Conservation (phyloP, 2,329 filamentous ascomycete species). For the Hortaea werneckii region DNA sequence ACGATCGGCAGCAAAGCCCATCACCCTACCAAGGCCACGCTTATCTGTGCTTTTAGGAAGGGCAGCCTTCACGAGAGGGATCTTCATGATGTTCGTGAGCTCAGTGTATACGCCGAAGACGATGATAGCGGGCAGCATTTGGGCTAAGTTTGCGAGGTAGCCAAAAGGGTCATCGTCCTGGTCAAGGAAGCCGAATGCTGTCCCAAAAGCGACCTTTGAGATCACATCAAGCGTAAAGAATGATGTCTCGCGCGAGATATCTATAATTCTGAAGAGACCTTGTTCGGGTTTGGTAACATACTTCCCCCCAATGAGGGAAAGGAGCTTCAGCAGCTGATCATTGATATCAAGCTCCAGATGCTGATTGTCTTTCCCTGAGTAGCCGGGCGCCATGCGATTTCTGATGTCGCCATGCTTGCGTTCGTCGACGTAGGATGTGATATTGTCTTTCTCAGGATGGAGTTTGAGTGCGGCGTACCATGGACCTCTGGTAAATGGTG, state of each 20-base stretch:
- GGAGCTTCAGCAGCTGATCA: conserved; percentile 23
- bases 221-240: conserved; percentile 35
- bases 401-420: conserved; percentile 28
- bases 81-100: conserved; percentile 31
- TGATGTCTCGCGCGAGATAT: conserved; percentile 26
- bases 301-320: conserved; percentile 24
- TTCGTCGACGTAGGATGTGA: conserved; percentile 30
- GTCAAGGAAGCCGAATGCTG: conserved; percentile 41
- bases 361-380: conserved; percentile 31
- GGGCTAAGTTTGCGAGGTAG: conserved; percentile 37
- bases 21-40: conserved; percentile 28
- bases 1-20: conserved; percentile 36
- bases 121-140: conserved; percentile 35
- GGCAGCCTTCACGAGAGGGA: conserved; percentile 32
- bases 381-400: conserved; percentile 28
- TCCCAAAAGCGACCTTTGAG: conserved; percentile 31
- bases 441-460: conserved; percentile 31
- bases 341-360: conserved; percentile 30
- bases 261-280: conserved; percentile 22
- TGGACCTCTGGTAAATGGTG: conserved; percentile 25
- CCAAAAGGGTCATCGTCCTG: conserved; percentile 39
- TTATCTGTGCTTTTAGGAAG: conserved; percentile 40
- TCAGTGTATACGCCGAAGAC: conserved; percentile 35
- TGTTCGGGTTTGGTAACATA: conserved; percentile 25
- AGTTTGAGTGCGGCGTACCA: conserved; percentile 30